phyloP scores from a whole-genome alignment of 192 early-diverging fungal species.

The Gigaspora rosea region DNA sequence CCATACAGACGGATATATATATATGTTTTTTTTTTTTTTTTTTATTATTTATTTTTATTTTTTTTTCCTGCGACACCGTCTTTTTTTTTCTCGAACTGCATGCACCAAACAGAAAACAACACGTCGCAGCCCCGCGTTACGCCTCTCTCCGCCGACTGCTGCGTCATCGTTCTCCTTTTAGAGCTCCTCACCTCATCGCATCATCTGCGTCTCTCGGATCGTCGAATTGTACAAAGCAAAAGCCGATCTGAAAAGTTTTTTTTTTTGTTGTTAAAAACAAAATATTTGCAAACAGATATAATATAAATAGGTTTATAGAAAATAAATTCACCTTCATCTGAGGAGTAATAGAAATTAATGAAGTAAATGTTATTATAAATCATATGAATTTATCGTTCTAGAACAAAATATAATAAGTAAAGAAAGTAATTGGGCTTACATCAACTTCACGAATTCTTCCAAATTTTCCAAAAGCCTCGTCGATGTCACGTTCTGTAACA shows the following conservation, averaged over 20 bases:
- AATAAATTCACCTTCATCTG: constrained; percentile 23
- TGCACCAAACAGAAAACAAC: background rate
- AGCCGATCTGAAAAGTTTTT: background rate
- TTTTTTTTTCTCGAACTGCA: background rate
- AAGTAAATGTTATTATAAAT: background rate
- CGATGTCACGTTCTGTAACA: constrained; percentile 21
- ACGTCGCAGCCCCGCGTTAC: background rate
- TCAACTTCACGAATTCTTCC: constrained; percentile 28
- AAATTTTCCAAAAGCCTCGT: constrained; percentile 24
- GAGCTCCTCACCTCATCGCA: constrained; percentile 24
- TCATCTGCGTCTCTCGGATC: constrained; percentile 27
- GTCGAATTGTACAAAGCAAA: constrained; percentile 23
- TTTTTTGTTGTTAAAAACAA: background rate
- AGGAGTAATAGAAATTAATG: background rate
- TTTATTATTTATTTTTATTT: no score
- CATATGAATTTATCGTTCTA: no score
- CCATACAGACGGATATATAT: constrained; percentile 1
- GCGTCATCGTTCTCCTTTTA: constrained; percentile 17
- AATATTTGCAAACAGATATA: background rate
- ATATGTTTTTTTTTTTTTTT: background rate
- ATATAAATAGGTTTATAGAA: background rate
- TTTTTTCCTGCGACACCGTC: no score
- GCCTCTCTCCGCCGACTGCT: background rate
- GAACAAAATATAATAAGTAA: no score
- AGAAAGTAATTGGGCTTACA: background rate